Percentiles rank a stretch among this genome's conserved stretches.
phyloP scores from a whole-genome alignment of 1,284 basidiomycete genomes.

The Veloboletus limbatus region DNA sequence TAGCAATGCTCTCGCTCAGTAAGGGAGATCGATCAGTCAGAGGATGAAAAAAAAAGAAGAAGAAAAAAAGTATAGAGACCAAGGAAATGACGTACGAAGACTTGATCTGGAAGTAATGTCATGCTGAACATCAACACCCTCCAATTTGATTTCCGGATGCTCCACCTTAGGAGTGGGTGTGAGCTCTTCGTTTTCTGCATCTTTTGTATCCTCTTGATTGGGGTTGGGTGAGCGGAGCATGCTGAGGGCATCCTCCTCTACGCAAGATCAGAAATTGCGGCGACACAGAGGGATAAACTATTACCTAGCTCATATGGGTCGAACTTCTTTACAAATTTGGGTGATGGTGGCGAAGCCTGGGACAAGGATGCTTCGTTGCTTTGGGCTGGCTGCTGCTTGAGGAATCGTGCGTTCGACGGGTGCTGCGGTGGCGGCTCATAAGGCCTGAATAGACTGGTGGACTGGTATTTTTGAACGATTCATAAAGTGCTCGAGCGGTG shows the following conservation, averaged over 20 bases:
- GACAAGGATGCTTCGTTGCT: not conserved
- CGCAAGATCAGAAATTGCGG: not conserved
- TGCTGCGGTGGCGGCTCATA: constrained; percentile 27
- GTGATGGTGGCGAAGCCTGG: not conserved
- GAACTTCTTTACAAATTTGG: constrained; percentile 25
- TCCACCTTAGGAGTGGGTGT: constrained; percentile 14
- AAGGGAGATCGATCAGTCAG: too few species aligned
- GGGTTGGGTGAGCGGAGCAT: constrained; percentile 13
- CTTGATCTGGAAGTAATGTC: not conserved
- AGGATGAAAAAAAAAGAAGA: not conserved
- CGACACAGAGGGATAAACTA: not conserved
- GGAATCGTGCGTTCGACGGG: constrained; percentile 15
- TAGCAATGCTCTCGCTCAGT: too few species aligned
- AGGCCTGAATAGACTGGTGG: constrained; percentile 20
- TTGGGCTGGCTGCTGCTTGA: not conserved
- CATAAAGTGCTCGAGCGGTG: not conserved
- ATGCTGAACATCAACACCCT: constrained; percentile 7
- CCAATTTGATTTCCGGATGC: constrained; percentile 9
- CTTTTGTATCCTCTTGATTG: constrained; percentile 5
- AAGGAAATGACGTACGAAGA: not conserved
- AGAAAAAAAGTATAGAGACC: not conserved
- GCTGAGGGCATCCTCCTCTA: constrained; percentile 29
- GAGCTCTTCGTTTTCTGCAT: constrained; percentile 1
- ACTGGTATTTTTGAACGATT: not conserved
- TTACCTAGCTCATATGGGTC: constrained; percentile 33